Conservation (phyloP, 2,329 filamentous ascomycete genomes). For the Didymella keratinophila region DNA sequence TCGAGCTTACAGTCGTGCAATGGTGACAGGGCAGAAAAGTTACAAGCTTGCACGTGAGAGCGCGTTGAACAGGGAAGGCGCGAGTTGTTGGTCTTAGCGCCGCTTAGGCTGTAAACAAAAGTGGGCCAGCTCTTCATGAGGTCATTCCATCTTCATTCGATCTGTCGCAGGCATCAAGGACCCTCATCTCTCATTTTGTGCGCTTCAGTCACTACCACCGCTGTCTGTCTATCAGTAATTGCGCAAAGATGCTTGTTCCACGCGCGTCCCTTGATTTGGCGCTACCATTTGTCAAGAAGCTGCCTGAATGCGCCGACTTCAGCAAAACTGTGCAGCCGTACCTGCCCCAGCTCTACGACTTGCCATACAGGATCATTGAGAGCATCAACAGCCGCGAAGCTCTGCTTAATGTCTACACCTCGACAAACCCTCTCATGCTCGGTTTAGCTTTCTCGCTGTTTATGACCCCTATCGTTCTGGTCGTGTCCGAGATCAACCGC, state of each 20-base stretch:
- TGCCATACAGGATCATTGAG: slow-evolving; percentile 58
- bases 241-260: slow-evolving; percentile 55
- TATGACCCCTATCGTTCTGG: slow-evolving; percentile 74
- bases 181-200: not conserved
- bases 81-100: slow-evolving; percentile 20
- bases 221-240: not conserved
- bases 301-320: slow-evolving; percentile 80
- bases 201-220: slow-evolving; percentile 1
- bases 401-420: slow-evolving; percentile 75
- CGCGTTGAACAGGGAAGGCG: slow-evolving; percentile 39
- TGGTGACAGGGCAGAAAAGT: slow-evolving; percentile 6
- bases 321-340: slow-evolving; percentile 77
- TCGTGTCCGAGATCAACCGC: slow-evolving; percentile 82
- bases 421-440: slow-evolving; percentile 85
- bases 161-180: not conserved
- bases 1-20: slow-evolving; percentile 11
- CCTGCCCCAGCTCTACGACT: slow-evolving; percentile 67
- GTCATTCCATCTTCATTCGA: slow-evolving; percentile 26
- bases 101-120: slow-evolving; percentile 18
- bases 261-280: slow-evolving; percentile 50
- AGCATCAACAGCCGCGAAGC: slow-evolving; percentile 67
- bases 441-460: slow-evolving; percentile 75
- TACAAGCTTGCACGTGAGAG: slow-evolving; percentile 44
- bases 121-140: slow-evolving; percentile 26
- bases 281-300: slow-evolving; percentile 72